These are phyloP conservation scores for Trichophyton benhamiae DNA, from an alignment of 2,329 filamentous ascomycete species.

Conservation along the genomic window DNA sequence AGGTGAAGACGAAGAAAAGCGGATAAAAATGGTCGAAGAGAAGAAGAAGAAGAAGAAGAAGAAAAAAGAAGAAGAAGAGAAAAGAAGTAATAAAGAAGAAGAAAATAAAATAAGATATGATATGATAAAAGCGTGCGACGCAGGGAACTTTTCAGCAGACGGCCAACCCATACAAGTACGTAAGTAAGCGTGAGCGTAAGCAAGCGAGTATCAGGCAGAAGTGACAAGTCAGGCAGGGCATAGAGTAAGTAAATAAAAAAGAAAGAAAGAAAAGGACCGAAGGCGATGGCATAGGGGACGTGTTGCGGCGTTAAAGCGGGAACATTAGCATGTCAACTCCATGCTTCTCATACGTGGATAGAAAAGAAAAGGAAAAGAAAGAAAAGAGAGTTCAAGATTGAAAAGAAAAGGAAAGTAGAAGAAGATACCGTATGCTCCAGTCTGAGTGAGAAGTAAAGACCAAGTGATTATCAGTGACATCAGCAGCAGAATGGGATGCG, in stretches of 20 bases:
- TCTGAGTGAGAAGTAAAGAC: neutral
- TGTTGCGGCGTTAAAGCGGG: neutral
- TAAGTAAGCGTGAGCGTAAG: constrained; percentile 11
- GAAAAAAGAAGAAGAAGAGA: neutral
- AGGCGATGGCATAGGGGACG: neutral
- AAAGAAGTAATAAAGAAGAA: constrained; percentile 1
- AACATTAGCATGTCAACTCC: neutral
- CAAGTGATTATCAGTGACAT: neutral
- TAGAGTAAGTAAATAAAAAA: constrained; percentile 13
- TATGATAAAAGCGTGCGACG: constrained; percentile 19
- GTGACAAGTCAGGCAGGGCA: neutral
- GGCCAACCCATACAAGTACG: constrained; percentile 28
- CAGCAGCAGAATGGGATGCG: neutral
- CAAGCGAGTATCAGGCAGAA: neutral
- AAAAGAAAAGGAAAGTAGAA: constrained; percentile 1
- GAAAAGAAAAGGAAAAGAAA: neutral
- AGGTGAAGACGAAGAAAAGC: no score
- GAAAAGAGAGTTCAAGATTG: neutral
- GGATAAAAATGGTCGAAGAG: neutral
- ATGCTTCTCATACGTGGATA: constrained; percentile 14
- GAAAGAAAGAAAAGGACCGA: neutral
- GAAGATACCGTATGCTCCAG: constrained; percentile 3
- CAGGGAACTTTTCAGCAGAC: constrained; percentile 34
- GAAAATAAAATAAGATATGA: constrained; percentile 10
- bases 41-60: neutral